phyloP scores from a whole-genome alignment of 2,329 filamentous ascomycete species.

The Pseudopyricularia javanii region DNA sequence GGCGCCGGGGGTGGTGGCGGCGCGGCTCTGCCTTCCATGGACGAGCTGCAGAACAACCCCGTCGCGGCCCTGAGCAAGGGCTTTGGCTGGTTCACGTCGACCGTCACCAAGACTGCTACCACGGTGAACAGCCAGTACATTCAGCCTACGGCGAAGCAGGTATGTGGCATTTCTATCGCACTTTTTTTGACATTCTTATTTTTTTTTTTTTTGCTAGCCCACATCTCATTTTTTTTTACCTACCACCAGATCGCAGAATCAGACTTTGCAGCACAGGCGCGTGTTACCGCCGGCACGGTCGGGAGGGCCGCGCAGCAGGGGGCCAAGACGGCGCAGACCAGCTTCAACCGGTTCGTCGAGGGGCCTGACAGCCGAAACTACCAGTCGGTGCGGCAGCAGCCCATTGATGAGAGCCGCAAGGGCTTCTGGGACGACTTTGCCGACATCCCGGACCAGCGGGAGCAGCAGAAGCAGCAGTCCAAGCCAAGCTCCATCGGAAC shows the following conservation, averaged over 20 bases:
- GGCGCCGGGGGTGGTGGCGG: slow-evolving; percentile 22
- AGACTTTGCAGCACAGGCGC: slow-evolving; percentile 59
- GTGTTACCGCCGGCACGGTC: slow-evolving; percentile 50
- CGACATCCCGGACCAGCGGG: slow-evolving; percentile 45
- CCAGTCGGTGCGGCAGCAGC: slow-evolving; percentile 25
- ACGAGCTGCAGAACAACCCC: slow-evolving; percentile 85
- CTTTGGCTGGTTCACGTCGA: slow-evolving; percentile 86
- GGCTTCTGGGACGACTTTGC: slow-evolving; percentile 93
- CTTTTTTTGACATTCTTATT: background rate
- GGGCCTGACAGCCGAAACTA: slow-evolving; percentile 13
- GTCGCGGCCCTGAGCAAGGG: slow-evolving; percentile 80
- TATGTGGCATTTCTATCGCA: slow-evolving; percentile 22
- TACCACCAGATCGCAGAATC: slow-evolving; percentile 58
- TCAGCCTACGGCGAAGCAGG: slow-evolving; percentile 82
- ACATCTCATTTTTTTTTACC: slow-evolving; percentile 3
- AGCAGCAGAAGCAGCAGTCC: slow-evolving; percentile 16
- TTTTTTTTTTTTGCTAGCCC: background rate
- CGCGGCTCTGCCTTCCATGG: slow-evolving; percentile 49
- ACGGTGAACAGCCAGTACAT: slow-evolving; percentile 84
- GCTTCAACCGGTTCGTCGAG: slow-evolving; percentile 81
- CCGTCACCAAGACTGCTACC: slow-evolving; percentile 82
- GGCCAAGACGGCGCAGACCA: slow-evolving; percentile 63
- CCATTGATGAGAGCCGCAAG: slow-evolving; percentile 53
- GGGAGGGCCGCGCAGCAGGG: slow-evolving; percentile 56
- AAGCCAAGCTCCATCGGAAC: slow-evolving; percentile 45